Evolutionary conservation across 768 basidiomycete genomes (phyloP), one percentile per base, ranked within the genome.

Genomic region (Lactifluus rugatus): DNA sequence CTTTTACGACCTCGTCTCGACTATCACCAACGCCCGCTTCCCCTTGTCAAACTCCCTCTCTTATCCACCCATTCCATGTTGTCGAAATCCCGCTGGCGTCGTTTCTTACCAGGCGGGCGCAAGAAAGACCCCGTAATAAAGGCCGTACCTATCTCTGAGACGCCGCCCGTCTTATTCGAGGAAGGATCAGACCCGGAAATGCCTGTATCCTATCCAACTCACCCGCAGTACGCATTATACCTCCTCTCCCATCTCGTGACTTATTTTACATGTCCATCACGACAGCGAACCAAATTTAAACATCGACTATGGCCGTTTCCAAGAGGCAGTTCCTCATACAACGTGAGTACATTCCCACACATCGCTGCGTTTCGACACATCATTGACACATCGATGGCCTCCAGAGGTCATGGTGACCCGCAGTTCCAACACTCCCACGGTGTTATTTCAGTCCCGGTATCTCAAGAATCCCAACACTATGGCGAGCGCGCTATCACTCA

Each of bases 241-340:
- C 26, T 28, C 5, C 21, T 17, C 17, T 47, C 28, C 34, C 44
- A 13, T 41, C 25, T 44, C 42, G 21, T n/a, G 46, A n/a, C 10
- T 32, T 41, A 23, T 42, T 9, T 46, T 25, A 32, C 23, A 60
- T 48, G 19, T 44, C 13, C 14, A 25, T 55, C 23, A 44, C 37
- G 14, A 46, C 44, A 60, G 59, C 6, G 59, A 60, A 42, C 59
- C 59, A 28, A 60, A 60, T 32, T 21, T 60, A 36, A 56, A 52
- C 44, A 60, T 56, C 23, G 59, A 60, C 59, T 60, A 60, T 47
- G 59, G 59, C 26, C 59, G 59, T 36, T 60, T 60, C 50, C 59
- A 60, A 47, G 59, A 60, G 17, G 59, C 44, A 13, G 54, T 60
- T 8, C 8, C 54, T 39, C 48, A 56, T 39, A 37, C 48, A 50